Evolutionary conservation across 208 protist genomes (phyloP), one percentile per base, ranked within the genome.

Genomic region (Trypanosoma cruzi): DNA sequence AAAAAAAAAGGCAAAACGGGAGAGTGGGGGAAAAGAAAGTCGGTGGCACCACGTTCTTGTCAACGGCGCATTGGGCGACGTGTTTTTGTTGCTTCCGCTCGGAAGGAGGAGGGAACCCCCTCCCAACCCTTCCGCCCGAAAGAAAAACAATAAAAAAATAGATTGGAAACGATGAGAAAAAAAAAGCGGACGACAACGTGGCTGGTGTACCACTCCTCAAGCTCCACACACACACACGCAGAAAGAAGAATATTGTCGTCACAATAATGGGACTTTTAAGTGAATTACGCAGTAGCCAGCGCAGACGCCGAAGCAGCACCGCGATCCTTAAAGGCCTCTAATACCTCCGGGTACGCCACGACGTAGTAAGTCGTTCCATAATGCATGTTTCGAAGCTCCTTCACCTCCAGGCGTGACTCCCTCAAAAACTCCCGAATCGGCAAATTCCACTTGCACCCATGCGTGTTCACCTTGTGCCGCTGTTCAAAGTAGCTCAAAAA

Each of bases 321-420:
- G 22, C 79, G 78, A 36, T 75, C 79, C 55, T 85, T 85, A 66
- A 84, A 89, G 29, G 84, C 81, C 26, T 93, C 84, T 5, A 92
- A 58, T 26, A 84, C 81, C 79, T 96, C 86, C 6, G 93, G 93
- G 58, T 95, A 93, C 28, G 86, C 90, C 24, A 96, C 86, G 6
- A 91, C 87, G 73, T 95, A 96, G 71, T 94, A 95, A 13, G 93
- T 97, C 18, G 93, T 97, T 60, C 93, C 93, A 63, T 95, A 97
- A 73, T 97, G 93, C 83, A 86, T 92, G 69, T 95, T 94, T 59
- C 85, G 75, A 34, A 94, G 50, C 67, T 95, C 89, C 77, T 90
- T 92, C 13, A 94, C 74, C 64, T 93, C 82, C 26, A 97, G 66
- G 26, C 88, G 86, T 8, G 84, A 77, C 69, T 94, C 85, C 66